These are phyloP conservation scores for Candida ulmi DNA, from an alignment of 805 yeast species.

Conservation along the genomic window DNA sequence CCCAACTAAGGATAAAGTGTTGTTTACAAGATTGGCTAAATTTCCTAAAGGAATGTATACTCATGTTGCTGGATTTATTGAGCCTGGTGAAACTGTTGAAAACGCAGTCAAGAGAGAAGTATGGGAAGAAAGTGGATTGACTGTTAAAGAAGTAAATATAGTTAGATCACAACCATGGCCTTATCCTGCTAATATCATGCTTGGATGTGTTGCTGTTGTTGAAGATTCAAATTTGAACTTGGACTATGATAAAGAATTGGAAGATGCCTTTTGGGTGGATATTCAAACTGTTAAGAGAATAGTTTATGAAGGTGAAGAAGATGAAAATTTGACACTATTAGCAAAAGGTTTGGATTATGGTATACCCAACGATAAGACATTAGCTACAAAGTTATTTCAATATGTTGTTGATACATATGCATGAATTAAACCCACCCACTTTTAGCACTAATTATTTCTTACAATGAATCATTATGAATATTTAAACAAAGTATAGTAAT, in stretches of 20 bases:
- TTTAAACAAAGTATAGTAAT: no score
- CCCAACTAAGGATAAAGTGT: conserved; percentile 50
- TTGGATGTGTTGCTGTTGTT: conserved; percentile 79
- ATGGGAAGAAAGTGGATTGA: conserved; percentile 91
- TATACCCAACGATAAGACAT: conserved; percentile 22
- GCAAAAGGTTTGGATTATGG: conserved; percentile 13
- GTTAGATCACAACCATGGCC: conserved; percentile 95
- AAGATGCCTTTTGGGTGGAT: conserved; percentile 83
- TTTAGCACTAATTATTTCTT: no score
- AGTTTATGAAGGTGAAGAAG: conserved; percentile 25
- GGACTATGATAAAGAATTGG: conserved; percentile 78
- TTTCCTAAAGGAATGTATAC: conserved; percentile 56
- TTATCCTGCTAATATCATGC: conserved; percentile 89
- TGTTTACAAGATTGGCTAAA: conserved; percentile 64
- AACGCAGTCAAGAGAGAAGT: conserved; percentile 83
- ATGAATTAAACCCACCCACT: no score
- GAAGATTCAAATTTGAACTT: conserved; percentile 58
- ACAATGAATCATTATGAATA: no score
- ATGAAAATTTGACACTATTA: conserved; percentile 13
- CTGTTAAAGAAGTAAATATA: conserved; percentile 47
- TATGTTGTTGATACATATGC: conserved; percentile 16
- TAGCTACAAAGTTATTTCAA: conserved; percentile 19
- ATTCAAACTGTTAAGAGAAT: conserved; percentile 39
- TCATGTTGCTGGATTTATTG: conserved; percentile 93
- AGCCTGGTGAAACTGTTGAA: conserved; percentile 90